phyloP scores from a whole-genome alignment of 2,329 filamentous ascomycete genomes.

The Fusarium duplospermum region DNA sequence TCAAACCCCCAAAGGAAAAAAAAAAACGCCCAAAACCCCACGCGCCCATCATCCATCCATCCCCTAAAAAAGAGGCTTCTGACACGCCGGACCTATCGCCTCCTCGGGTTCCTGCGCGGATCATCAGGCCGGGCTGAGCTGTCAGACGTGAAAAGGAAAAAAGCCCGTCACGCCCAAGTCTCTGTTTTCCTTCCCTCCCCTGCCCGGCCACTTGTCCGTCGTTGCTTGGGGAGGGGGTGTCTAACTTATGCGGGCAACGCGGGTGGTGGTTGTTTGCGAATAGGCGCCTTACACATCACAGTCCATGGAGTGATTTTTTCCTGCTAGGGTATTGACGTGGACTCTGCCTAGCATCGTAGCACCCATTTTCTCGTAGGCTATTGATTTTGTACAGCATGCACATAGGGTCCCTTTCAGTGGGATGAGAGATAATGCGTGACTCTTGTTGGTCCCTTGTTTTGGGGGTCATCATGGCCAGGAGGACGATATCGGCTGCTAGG shows the following conservation, averaged over 20 bases:
- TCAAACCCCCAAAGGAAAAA: background rate
- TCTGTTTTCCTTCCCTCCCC: background rate
- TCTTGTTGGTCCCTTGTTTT: background rate
- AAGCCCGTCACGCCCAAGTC: background rate
- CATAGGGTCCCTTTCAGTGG: constrained; percentile 18
- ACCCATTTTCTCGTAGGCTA: constrained; percentile 5
- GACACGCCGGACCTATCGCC: constrained; percentile 37
- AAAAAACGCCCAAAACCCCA: constrained; percentile 24
- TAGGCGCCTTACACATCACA: constrained; percentile 36
- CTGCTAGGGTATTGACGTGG: background rate
- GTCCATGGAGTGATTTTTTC: constrained; percentile 10
- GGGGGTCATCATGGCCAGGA: constrained; percentile 1
- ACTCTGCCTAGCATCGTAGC: constrained; percentile 13
- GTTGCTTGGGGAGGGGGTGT: constrained; percentile 13
- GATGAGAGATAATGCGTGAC: background rate
- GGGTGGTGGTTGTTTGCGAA: constrained; percentile 24
- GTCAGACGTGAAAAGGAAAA: constrained; percentile 26
- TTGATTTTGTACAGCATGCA: constrained; percentile 29
- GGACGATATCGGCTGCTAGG: background rate
- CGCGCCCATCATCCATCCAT: constrained; percentile 34
- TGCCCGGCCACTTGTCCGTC: constrained; percentile 33
- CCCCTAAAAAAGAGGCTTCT: constrained; percentile 6
- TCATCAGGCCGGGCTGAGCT: constrained; percentile 45
- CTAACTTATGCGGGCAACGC: constrained; percentile 22
- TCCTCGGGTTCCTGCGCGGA: constrained; percentile 48